phyloP scores from a whole-genome alignment of 2,329 filamentous ascomycete species.

The Scedosporium boydii region DNA sequence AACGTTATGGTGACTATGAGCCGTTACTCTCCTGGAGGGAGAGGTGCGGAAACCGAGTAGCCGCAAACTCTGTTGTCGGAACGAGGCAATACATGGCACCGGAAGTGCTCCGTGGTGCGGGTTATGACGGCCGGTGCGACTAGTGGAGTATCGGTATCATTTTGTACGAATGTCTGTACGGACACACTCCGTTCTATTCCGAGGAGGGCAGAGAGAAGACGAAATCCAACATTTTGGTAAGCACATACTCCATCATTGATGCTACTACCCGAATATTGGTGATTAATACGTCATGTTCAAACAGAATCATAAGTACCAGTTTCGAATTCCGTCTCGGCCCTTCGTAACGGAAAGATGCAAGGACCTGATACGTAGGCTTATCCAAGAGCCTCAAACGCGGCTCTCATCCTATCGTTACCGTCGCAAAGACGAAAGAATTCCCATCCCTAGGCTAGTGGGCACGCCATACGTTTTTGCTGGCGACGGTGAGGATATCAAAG shows the following conservation, averaged over 20 bases:
- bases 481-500: conserved; percentile 83
- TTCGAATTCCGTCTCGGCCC: conserved; percentile 61
- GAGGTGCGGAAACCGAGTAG: conserved; percentile 55
- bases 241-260: conserved; percentile 17
- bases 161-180: conserved; percentile 88
- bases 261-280: neutral
- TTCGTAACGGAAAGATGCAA: conserved; percentile 61
- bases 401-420: conserved; percentile 70
- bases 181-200: conserved; percentile 79
- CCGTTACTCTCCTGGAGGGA: conserved; percentile 61
- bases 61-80: conserved; percentile 80
- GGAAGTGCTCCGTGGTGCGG: conserved; percentile 73
- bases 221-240: conserved; percentile 73
- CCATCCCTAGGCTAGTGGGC: conserved; percentile 10
- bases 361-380: conserved; percentile 63
- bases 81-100: conserved; percentile 99
- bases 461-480: conserved; percentile 65
- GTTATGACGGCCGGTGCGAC: conserved; percentile 88
- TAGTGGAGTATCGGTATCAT: conserved; percentile 97
- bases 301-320: conserved; percentile 58
- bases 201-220: conserved; percentile 71
- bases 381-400: conserved; percentile 65
- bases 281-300: neutral
- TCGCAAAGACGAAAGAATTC: conserved; percentile 43
- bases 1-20: conserved; percentile 8